Evolutionary conservation across 2,329 filamentous ascomycete genomes (phyloP).

Genomic region (Aspergillus melleus): DNA sequence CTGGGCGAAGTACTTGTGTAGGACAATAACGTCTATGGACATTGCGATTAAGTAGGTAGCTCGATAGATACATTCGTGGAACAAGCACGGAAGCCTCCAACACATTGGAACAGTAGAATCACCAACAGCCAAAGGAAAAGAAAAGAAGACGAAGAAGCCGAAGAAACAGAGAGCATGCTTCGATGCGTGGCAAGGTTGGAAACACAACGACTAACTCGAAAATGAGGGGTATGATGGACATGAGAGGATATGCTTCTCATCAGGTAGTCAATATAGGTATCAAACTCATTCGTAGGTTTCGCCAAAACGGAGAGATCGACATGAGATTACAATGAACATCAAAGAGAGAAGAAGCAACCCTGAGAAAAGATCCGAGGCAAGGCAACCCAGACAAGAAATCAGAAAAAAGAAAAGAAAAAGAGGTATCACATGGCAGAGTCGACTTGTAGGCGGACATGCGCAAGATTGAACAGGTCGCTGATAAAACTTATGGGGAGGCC

Average conservation of each 20-base stretch:
- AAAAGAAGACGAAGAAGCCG: not conserved
- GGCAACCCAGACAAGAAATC: not conserved
- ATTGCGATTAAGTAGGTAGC: not conserved
- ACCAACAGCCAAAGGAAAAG: not conserved
- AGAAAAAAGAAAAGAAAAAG: conserved; percentile 3
- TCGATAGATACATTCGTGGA: not conserved
- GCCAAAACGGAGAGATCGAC: conserved; percentile 9
- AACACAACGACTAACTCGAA: conserved; percentile 8
- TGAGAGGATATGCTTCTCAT: conserved; percentile 16
- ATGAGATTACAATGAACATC: not conserved
- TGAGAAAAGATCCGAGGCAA: not conserved
- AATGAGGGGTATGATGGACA: conserved; percentile 20
- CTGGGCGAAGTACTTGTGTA: no score
- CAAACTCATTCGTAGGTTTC: conserved; percentile 18
- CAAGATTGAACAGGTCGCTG: conserved; percentile 1
- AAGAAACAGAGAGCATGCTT: not conserved
- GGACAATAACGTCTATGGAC: not conserved
- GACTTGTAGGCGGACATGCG: not conserved
- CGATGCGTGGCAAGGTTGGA: conserved; percentile 7
- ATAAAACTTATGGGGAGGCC: conserved; percentile 1
- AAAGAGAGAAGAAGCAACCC: conserved; percentile 4
- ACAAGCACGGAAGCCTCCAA: not conserved
- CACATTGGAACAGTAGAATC: not conserved
- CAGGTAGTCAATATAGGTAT: conserved; percentile 14
- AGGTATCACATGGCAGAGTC: conserved; percentile 9